These are phyloP conservation scores for Penicillium atrosanguineum DNA, from an alignment of 495 filamentous ascomycete genomes.

Conservation along the genomic window DNA sequence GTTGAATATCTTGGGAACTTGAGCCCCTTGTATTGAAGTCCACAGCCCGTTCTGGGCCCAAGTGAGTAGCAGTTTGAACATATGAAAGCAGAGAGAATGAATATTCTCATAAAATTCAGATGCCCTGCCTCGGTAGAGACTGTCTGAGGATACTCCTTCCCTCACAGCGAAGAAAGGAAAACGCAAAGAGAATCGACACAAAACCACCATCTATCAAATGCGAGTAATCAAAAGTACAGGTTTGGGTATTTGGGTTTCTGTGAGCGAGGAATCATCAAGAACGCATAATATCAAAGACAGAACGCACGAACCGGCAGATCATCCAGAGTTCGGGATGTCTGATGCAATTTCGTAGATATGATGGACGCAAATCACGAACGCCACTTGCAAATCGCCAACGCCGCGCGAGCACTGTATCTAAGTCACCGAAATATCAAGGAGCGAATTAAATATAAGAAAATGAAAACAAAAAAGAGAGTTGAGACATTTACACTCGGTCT, in stretches of 20 bases:
- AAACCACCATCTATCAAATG: conserved; percentile 21
- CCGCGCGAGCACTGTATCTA: conserved; percentile 21
- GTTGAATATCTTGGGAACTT: conserved; percentile 5
- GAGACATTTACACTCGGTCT: conserved; percentile 64
- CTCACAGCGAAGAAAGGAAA: not conserved
- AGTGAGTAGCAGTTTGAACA: not conserved
- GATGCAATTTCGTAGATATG: conserved; percentile 23
- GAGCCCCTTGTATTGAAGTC: conserved; percentile 3
- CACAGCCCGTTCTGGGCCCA: conserved; percentile 5
- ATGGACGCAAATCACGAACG: conserved; percentile 7
- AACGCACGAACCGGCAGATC: not conserved
- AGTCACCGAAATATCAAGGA: conserved; percentile 12
- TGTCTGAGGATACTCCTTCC: not conserved
- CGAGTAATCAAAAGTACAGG: conserved; percentile 10
- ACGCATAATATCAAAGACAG: conserved; percentile 7
- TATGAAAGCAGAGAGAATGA: not conserved
- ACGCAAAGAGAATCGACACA: not conserved
- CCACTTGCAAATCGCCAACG: conserved; percentile 19
- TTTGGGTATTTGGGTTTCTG: conserved; percentile 25
- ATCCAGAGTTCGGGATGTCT: conserved; percentile 12
- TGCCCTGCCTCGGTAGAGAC: not conserved
- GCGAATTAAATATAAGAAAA: conserved; percentile 1
- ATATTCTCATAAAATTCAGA: not conserved
- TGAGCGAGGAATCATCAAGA: conserved; percentile 15
- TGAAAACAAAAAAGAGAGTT: not conserved